Evolutionary conservation across 345 rosid species (phyloP).

Genomic region (Adansonia digitata): DNA sequence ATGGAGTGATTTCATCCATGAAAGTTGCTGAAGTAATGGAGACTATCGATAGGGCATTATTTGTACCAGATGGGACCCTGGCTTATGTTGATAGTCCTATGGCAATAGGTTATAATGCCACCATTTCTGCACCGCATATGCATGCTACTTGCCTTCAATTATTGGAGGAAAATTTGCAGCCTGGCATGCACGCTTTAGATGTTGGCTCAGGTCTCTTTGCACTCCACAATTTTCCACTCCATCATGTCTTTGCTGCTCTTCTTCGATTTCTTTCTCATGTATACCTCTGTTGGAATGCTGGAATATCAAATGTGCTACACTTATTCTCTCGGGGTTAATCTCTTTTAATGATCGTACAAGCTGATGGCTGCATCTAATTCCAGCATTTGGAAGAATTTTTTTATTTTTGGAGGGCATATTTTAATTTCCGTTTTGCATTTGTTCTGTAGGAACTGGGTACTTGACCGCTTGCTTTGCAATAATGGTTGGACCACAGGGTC

Average conservation of each 20-base stretch:
- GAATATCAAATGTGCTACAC: background rate
- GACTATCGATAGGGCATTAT: slow-evolving; percentile 70
- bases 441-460: slow-evolving; percentile 75
- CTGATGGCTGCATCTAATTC: background rate
- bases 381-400: background rate
- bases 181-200: slow-evolving; percentile 90
- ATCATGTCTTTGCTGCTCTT: background rate
- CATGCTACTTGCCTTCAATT: slow-evolving; percentile 91
- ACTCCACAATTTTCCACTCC: background rate
- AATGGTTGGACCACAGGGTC: slow-evolving; percentile 87
- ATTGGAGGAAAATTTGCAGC: slow-evolving; percentile 72
- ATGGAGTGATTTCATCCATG: slow-evolving; percentile 56
- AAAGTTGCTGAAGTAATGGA: slow-evolving; percentile 83
- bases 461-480: slow-evolving; percentile 89
- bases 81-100: slow-evolving; percentile 83
- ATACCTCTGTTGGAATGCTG: slow-evolving; percentile 4
- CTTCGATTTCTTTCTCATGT: background rate
- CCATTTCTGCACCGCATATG: slow-evolving; percentile 99
- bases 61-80: slow-evolving; percentile 63
- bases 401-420: background rate
- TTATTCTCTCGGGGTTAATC: background rate
- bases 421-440: background rate
- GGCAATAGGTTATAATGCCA: slow-evolving; percentile 91
- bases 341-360: background rate
- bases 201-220: slow-evolving; percentile 81